Conservation (phyloP, 352 stramenopile genomes). For the Aphanomyces euteiches region DNA sequence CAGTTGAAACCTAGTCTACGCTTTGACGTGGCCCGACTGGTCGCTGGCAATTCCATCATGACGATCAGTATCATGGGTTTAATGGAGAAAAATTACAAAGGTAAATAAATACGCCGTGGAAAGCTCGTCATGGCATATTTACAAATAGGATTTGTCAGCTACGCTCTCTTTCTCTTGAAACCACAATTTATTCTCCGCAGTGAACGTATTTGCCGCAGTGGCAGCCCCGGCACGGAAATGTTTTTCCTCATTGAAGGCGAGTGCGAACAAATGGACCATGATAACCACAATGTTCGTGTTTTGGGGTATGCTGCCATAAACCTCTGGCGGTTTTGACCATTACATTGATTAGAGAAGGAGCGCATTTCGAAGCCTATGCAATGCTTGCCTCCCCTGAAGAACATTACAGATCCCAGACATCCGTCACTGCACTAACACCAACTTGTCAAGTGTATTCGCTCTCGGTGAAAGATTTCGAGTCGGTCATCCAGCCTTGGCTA, state of each 20-base stretch:
- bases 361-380: slow-evolving; percentile 69
- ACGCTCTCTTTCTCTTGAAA: slow-evolving; percentile 76
- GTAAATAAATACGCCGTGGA: not conserved
- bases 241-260: slow-evolving; percentile 81
- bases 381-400: slow-evolving; percentile 64
- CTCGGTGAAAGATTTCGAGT: slow-evolving; percentile 71
- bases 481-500: not conserved
- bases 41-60: slow-evolving; percentile 72
- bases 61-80: slow-evolving; percentile 79
- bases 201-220: slow-evolving; percentile 71
- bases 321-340: not conserved
- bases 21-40: slow-evolving; percentile 71
- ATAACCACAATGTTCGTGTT: slow-evolving; percentile 54
- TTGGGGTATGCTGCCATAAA: slow-evolving; percentile 59
- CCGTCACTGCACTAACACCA: slow-evolving; percentile 32
- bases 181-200: slow-evolving; percentile 63
- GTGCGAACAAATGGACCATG: slow-evolving; percentile 71
- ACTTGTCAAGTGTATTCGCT: slow-evolving; percentile 58
- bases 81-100: slow-evolving; percentile 56
- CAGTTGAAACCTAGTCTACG: slow-evolving; percentile 75
- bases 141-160: slow-evolving; percentile 69
- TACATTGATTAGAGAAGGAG: slow-evolving; percentile 1
- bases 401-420: slow-evolving; percentile 71
- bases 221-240: slow-evolving; percentile 66
- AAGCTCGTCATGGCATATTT: too few species aligned